Conservation (phyloP, 768 basidiomycete species). For the Lyophyllum shimeji region DNA sequence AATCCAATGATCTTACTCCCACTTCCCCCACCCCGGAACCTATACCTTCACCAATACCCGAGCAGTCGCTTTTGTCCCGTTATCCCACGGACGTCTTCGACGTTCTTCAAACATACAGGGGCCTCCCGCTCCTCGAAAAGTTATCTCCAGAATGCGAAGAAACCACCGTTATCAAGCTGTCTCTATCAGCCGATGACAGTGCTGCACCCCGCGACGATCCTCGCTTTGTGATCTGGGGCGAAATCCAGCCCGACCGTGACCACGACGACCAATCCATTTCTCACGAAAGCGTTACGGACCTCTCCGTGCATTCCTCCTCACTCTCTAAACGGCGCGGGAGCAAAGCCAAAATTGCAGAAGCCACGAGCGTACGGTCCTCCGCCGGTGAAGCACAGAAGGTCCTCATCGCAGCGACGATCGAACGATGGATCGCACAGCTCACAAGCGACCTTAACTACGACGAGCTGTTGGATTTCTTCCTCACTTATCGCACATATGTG, state of each 20-base stretch:
- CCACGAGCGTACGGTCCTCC: slow-evolving; percentile 19
- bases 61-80: slow-evolving; percentile 54
- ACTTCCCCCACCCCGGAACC: slow-evolving; percentile 10
- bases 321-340: slow-evolving; percentile 34
- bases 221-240: slow-evolving; percentile 90
- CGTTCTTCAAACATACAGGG: slow-evolving; percentile 76
- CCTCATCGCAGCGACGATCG: slow-evolving; percentile 88
- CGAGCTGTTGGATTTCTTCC: slow-evolving; percentile 86
- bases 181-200: slow-evolving; percentile 61
- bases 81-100: slow-evolving; percentile 80
- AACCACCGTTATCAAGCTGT: slow-evolving; percentile 73
- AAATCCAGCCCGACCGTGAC: slow-evolving; percentile 36
- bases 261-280: slow-evolving; percentile 32
- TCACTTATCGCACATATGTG: slow-evolving; percentile 89
- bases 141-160: slow-evolving; percentile 54
- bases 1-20: slow-evolving; percentile 12
- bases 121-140: slow-evolving; percentile 71
- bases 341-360: slow-evolving; percentile 31
- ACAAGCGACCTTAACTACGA: slow-evolving; percentile 87
- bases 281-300: slow-evolving; percentile 33
- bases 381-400: slow-evolving; percentile 41
- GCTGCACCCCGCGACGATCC: slow-evolving; percentile 84
- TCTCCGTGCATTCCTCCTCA: slow-evolving; percentile 30
- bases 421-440: slow-evolving; percentile 90
- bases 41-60: slow-evolving; percentile 32